Percentiles rank a stretch among this genome's conserved stretches.
Evolutionary conservation across 768 basidiomycete species (phyloP).

Genomic region (Lactifluus pinguis): DNA sequence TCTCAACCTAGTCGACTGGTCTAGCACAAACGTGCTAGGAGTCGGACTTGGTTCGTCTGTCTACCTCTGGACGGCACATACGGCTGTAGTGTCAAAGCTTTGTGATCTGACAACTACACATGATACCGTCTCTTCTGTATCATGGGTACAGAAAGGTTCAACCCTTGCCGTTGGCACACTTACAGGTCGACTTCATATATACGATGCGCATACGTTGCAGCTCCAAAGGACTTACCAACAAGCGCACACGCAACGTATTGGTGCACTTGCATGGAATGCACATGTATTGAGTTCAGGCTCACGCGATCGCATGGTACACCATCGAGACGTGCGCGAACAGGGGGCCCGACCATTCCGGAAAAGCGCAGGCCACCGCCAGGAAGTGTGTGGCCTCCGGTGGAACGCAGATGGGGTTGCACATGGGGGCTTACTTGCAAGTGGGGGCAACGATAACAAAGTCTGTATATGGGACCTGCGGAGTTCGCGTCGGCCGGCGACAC

Average conservation of each 20-base stretch:
- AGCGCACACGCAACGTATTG: conserved; percentile 85
- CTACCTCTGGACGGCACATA: conserved; percentile 95
- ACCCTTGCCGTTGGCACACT: conserved; percentile 91
- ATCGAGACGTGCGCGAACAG: conserved; percentile 82
- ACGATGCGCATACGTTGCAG: conserved; percentile 74
- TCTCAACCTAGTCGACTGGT: conserved; percentile 97
- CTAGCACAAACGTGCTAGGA: conserved; percentile 86
- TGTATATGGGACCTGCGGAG: conserved; percentile 92
- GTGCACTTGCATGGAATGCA: conserved; percentile 89
- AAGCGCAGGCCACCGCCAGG: conserved; percentile 75
- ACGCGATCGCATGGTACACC: conserved; percentile 82
- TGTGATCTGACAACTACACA: conserved; percentile 61
- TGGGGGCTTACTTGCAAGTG: conserved; percentile 69
- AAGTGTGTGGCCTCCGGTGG: conserved; percentile 96
- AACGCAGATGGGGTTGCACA: conserved; percentile 44
- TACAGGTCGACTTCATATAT: conserved; percentile 84
- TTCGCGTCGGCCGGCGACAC: conserved; percentile 33
- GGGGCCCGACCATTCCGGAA: conserved; percentile 55
- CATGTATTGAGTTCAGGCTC: conserved; percentile 85
- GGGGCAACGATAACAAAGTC: conserved; percentile 98
- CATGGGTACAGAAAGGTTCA: conserved; percentile 91
- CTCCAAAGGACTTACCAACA: conserved; percentile 72
- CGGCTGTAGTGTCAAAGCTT: conserved; percentile 84
- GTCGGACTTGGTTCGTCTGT: conserved; percentile 90
- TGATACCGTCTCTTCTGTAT: conserved; percentile 79